These are phyloP conservation scores for Hymenoscyphus fraxineus DNA, from an alignment of 2,329 filamentous ascomycete species.

Conservation along the genomic window DNA sequence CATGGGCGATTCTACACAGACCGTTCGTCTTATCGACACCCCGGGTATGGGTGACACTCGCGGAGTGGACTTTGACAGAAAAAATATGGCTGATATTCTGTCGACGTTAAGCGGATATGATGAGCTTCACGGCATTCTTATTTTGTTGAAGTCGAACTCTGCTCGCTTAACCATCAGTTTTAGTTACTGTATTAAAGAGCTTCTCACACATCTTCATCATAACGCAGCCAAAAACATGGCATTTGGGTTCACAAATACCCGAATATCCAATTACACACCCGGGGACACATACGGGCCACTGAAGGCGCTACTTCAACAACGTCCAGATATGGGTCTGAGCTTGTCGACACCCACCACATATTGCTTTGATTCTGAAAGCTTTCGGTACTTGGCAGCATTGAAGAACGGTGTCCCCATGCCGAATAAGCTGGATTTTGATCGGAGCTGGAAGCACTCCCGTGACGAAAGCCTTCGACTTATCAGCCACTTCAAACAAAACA, in stretches of 20 bases:
- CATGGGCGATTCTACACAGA: constrained; percentile 25
- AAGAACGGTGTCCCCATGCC: constrained; percentile 34
- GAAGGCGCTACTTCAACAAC: constrained; percentile 31
- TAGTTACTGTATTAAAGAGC: constrained; percentile 40
- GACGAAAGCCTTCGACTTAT: constrained; percentile 35
- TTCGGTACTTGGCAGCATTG: constrained; percentile 40
- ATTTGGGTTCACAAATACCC: constrained; percentile 44
- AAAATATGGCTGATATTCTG: constrained; percentile 41
- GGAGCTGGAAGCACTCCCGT: constrained; percentile 39
- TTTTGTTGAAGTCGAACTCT: constrained; percentile 42
- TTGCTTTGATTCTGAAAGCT: constrained; percentile 44
- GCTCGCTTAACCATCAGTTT: constrained; percentile 39
- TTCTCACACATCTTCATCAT: constrained; percentile 40
- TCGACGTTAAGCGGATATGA: constrained; percentile 35
- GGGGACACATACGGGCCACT: constrained; percentile 40
- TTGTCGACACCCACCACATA: constrained; percentile 36
- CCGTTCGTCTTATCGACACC: constrained; percentile 41
- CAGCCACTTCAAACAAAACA: constrained; percentile 29
- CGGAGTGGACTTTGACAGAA: constrained; percentile 36
- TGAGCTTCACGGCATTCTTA: constrained; percentile 40
- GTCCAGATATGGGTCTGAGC: constrained; percentile 32
- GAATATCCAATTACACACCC: constrained; percentile 40
- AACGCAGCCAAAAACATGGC: constrained; percentile 40
- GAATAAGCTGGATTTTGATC: constrained; percentile 34
- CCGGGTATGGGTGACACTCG: constrained; percentile 42